These are phyloP conservation scores for Ascobolus immersus DNA, from an alignment of 495 filamentous ascomycete species.

Conservation along the genomic window DNA sequence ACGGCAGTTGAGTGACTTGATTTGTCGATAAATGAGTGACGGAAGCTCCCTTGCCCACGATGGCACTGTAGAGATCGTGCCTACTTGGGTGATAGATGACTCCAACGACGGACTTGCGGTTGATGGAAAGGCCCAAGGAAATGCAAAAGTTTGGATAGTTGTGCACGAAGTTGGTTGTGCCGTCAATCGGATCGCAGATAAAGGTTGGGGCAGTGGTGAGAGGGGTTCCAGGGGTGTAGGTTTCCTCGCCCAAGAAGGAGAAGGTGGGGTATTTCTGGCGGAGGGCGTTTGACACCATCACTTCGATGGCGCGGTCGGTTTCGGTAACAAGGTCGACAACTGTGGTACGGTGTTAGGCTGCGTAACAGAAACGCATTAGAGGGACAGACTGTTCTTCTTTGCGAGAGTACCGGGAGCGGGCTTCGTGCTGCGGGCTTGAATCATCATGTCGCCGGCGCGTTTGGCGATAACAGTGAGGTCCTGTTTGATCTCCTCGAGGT, in stretches of 20 bases:
- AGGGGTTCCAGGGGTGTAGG: constrained; percentile 38
- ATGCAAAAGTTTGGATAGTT: constrained; percentile 55
- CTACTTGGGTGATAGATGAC: constrained; percentile 68
- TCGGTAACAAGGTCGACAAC: constrained; percentile 70
- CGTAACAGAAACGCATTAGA: constrained; percentile 1
- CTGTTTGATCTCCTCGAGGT: constrained; percentile 63
- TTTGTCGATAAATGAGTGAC: constrained; percentile 33
- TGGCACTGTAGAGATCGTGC: constrained; percentile 40
- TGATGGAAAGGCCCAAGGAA: constrained; percentile 48
- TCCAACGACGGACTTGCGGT: constrained; percentile 39
- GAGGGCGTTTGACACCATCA: constrained; percentile 40
- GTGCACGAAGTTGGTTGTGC: constrained; percentile 75
- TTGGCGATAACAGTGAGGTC: constrained; percentile 46
- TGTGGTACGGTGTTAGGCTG: constrained; percentile 14
- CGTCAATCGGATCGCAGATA: constrained; percentile 74
- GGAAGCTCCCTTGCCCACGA: constrained; percentile 42
- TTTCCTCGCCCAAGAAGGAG: constrained; percentile 63
- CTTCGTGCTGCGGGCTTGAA: constrained; percentile 41
- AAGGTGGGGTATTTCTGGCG: constrained; percentile 38
- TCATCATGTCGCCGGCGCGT: constrained; percentile 61
- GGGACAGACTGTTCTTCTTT: constrained; percentile 55
- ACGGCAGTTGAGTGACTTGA: constrained; percentile 30
- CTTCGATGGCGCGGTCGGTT: constrained; percentile 62
- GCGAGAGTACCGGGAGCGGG: too few relatives aligned
- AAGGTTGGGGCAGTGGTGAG: constrained; percentile 55